phyloP scores from a whole-genome alignment of 257 asterid species.

The Solanum paucissectum region DNA sequence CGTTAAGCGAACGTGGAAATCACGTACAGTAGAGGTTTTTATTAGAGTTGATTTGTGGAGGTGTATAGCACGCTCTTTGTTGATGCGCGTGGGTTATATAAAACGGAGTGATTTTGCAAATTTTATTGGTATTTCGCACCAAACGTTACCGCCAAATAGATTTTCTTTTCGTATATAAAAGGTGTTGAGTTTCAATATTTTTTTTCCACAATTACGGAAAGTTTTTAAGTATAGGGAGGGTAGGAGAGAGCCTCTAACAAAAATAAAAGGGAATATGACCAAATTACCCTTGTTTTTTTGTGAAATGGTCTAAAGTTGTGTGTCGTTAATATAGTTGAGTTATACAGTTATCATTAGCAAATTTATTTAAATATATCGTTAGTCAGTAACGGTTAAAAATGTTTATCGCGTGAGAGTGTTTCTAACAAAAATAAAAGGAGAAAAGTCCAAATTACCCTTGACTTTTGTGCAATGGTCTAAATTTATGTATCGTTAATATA shows the following conservation, averaged over 20 bases:
- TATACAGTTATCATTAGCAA: neutral
- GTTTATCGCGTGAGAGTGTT: neutral
- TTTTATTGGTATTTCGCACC: conserved; percentile 44
- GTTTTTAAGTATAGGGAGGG: neutral
- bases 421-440: neutral
- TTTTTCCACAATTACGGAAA: neutral
- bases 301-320: accelerated
- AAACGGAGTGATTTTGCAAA: neutral
- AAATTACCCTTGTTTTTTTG: neutral
- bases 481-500: neutral
- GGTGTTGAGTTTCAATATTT: neutral
- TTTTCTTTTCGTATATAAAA: conserved; percentile 2
- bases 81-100: conserved; percentile 6
- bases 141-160: conserved; percentile 67
- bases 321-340: neutral
- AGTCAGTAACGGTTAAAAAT: neutral
- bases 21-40: conserved; percentile 9
- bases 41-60: neutral
- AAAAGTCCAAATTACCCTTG: neutral
- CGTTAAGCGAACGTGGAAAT: neutral
- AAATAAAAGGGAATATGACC: neutral
- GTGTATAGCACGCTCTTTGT: conserved; percentile 4
- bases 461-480: neutral
- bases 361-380: neutral
- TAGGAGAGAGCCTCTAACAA: neutral